Evolutionary conservation across 345 rosid species (phyloP).

Genomic region (Linum lewisii): DNA sequence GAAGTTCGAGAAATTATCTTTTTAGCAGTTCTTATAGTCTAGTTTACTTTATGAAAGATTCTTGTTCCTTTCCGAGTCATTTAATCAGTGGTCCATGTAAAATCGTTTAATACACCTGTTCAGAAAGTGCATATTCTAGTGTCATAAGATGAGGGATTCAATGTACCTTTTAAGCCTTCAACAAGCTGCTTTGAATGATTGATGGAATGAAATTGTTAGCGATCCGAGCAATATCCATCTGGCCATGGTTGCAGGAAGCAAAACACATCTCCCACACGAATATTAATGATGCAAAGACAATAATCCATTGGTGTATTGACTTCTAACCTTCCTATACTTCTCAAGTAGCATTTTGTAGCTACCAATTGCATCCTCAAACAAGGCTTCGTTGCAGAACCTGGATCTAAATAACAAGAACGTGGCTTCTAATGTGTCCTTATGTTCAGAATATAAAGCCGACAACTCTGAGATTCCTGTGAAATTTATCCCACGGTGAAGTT

Average conservation of each 20-base stretch:
- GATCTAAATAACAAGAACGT: constrained; percentile 25
- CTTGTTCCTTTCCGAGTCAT: background rate
- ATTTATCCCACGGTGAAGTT: constrained; percentile 9
- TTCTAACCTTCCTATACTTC: constrained; percentile 37
- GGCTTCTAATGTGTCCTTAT: constrained; percentile 24
- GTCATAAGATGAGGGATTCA: background rate
- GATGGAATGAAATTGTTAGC: background rate
- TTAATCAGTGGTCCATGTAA: background rate
- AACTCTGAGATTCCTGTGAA: constrained; percentile 15
- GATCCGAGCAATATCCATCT: background rate
- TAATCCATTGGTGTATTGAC: constrained; percentile 49
- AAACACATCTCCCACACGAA: no score
- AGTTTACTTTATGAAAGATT: background rate
- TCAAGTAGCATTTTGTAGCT: constrained; percentile 28
- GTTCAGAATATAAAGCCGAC: constrained; percentile 13
- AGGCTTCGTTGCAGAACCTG: constrained; percentile 34
- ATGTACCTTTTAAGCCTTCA: background rate
- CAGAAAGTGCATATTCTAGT: background rate
- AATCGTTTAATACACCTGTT: background rate
- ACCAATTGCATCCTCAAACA: constrained; percentile 25
- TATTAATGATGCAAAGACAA: constrained; percentile 28
- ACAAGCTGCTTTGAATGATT: background rate
- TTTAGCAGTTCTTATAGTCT: background rate
- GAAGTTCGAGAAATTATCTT: background rate
- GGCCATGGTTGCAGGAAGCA: background rate